These are phyloP conservation scores for Nemania abortiva DNA, from an alignment of 2,329 filamentous ascomycete genomes.

Conservation along the genomic window DNA sequence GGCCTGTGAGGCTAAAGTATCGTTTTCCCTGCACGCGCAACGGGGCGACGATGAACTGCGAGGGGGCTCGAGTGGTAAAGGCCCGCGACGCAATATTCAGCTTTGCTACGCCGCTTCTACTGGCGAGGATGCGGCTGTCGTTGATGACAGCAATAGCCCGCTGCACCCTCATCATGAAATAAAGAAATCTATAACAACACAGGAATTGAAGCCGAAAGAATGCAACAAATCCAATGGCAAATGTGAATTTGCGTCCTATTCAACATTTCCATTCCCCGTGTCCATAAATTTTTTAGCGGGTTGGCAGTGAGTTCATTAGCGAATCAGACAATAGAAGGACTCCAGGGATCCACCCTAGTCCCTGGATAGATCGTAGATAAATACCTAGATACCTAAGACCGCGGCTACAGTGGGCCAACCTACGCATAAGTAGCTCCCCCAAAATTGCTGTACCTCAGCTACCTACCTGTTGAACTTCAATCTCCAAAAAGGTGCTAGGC, in stretches of 20 bases:
- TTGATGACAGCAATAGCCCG: constrained; percentile 55
- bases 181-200: constrained; percentile 23
- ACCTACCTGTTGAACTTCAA: too few relatives aligned
- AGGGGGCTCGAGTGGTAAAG: constrained; percentile 47
- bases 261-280: constrained; percentile 9
- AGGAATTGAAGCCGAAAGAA: constrained; percentile 36
- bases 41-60: constrained; percentile 51
- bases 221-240: not conserved
- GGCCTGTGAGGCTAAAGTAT: constrained; percentile 56
- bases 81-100: constrained; percentile 51
- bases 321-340: constrained; percentile 36
- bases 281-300: constrained; percentile 44
- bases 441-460: too few relatives aligned
- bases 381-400: too few relatives aligned
- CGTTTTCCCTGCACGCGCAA: constrained; percentile 52
- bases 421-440: too few relatives aligned
- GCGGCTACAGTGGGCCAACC: too few relatives aligned
- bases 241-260: not conserved
- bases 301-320: constrained; percentile 28
- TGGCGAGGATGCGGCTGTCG: constrained; percentile 53
- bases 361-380: too few relatives aligned
- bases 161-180: constrained; percentile 56
- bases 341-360: not conserved
- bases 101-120: constrained; percentile 51
- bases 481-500: too few relatives aligned